Conservation (phyloP, 2,329 filamentous ascomycete genomes). For the Colletotrichum musae region DNA sequence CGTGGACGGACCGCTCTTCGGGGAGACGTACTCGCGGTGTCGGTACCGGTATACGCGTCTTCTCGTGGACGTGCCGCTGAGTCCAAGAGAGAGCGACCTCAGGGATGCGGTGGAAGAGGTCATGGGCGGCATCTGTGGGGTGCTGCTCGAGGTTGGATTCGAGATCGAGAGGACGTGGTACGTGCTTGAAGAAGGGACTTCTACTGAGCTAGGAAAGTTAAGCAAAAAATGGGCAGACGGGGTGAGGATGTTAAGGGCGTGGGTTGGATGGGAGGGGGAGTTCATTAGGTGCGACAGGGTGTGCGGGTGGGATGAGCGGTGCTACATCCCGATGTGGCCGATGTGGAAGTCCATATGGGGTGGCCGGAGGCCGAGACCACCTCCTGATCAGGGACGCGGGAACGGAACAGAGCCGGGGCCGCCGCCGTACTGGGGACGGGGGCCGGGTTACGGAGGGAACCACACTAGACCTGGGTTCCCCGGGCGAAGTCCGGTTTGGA, state of each 20-base stretch:
- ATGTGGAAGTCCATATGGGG: constrained; percentile 44
- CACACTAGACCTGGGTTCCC: constrained; percentile 16
- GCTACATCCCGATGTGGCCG: constrained; percentile 68
- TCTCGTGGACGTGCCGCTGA: constrained; percentile 48
- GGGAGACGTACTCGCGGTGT: constrained; percentile 57
- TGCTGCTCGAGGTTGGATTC: constrained; percentile 59
- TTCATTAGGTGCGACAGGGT: constrained; percentile 57
- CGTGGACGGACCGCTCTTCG: constrained; percentile 50
- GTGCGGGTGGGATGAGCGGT: constrained; percentile 60
- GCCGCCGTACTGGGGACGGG: constrained; percentile 19
- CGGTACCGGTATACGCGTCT: constrained; percentile 57
- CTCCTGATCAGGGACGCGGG: constrained; percentile 7
- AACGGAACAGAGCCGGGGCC: constrained; percentile 34
- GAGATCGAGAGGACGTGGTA: constrained; percentile 57
- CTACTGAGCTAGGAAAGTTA: constrained; percentile 1
- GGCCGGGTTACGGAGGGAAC: constrained; percentile 17
- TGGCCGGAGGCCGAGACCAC: constrained; percentile 36
- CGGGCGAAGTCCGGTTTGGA: constrained; percentile 36
- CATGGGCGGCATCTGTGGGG: constrained; percentile 56
- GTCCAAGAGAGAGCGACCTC: constrained; percentile 54
- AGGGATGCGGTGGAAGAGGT: constrained; percentile 58
- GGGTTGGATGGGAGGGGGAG: constrained; percentile 65
- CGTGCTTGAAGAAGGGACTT: constrained; percentile 44
- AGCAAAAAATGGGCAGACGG: constrained; percentile 48
- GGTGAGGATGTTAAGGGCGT: constrained; percentile 61